phyloP scores from a whole-genome alignment of 2,329 filamentous ascomycete species.

The Periconia digitata region DNA sequence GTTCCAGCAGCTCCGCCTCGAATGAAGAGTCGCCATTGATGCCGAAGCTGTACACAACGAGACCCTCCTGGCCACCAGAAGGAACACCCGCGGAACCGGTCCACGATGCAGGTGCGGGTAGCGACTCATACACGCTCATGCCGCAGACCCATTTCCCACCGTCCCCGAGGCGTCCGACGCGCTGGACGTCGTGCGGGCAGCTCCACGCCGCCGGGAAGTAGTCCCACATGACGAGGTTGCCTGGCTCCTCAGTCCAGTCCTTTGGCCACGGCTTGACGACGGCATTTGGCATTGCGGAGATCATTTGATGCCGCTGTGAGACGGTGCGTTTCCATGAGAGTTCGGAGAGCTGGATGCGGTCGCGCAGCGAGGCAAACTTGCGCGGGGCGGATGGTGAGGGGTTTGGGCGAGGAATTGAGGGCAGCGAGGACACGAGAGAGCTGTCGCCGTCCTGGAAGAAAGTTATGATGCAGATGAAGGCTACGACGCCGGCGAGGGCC shows the following conservation, averaged over 20 bases:
- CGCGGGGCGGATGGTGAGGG: conserved; percentile 7
- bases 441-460: conserved; percentile 28
- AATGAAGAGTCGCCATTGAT: conserved; percentile 39
- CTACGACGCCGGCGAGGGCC: conserved; percentile 19
- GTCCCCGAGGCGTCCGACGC: conserved; percentile 34
- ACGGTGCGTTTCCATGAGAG: conserved; percentile 33
- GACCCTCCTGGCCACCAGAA: conserved; percentile 18
- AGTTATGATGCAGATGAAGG: conserved; percentile 26
- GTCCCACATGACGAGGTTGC: conserved; percentile 26
- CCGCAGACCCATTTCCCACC: conserved; percentile 41
- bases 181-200: conserved; percentile 37
- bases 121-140: conserved; percentile 34
- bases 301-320: conserved; percentile 29
- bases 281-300: not conserved
- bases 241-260: not conserved
- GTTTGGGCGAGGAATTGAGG: conserved; percentile 24
- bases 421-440: conserved; percentile 24
- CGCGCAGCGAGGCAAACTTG: conserved; percentile 19
- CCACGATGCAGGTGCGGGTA: conserved; percentile 19
- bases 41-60: conserved; percentile 37
- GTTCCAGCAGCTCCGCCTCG: conserved; percentile 38
- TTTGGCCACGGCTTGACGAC: not conserved
- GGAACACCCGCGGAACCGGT: conserved; percentile 4
- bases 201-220: conserved; percentile 38
- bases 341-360: conserved; percentile 34